Evolutionary conservation across 495 filamentous ascomycete species (phyloP), one percentile per base, ranked within the genome.

Genomic region (Tetracladium marchalianum): DNA sequence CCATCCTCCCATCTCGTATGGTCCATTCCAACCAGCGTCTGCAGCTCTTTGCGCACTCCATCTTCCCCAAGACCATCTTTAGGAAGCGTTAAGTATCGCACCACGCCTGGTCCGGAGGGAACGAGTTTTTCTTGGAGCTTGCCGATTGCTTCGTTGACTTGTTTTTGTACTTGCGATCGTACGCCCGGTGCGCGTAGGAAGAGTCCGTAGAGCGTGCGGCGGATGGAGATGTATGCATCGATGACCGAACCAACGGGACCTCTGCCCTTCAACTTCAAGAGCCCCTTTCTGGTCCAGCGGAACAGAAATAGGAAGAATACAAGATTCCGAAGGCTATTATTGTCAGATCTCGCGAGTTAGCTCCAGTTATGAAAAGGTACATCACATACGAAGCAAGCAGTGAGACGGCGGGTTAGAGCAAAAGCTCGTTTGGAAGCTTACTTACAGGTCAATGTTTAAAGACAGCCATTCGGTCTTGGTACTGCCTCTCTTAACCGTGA

Each of bases 1-100:
- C 92, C 92, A 66, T 96, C 88, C 66, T 99, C 92, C 92, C 92
- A 99, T 50, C 82, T 75, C 8, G 89, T 92, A 66, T 95, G 92
- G 49, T 96, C 82, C 86, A 99, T 84, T 32, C 73, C 78, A 24
- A 76, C 79, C 50, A 97, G 68, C 54, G 80, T 77, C 36, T 80
- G 76, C 51, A 98, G 75, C 67, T 96, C 90, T 39, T 79, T 80
- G 50, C 78, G 75, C 13, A 97, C 71, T 55, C 81, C 80, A 11
- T 93, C 86, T 22, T 82, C 70, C 0, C 76, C 74, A 87, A 87
- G 90, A 51, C 88, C 89, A 55, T 95, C 81, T 59, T 84, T 83
- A 7, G 92, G 92, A 16, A 99, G 69, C 1, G 73, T 73, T 38
- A 88, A 62, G 59, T 90, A 86, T 36, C 85, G 75, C 36, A 75